Base-by-base conservation (phyloP, 2,329 filamentous ascomycete species). In the Venturiaceae sp. region DNA sequence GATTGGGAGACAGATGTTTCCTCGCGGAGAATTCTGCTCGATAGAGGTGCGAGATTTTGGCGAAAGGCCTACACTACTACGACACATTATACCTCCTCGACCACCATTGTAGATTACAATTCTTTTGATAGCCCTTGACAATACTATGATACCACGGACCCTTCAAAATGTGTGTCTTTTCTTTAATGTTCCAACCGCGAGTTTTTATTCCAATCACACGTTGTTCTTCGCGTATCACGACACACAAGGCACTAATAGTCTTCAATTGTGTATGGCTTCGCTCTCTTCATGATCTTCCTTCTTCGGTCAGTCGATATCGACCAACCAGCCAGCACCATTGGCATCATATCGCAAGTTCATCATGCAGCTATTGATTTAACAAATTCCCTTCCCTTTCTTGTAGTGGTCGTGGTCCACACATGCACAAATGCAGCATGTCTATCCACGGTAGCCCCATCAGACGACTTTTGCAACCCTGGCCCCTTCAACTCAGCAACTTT, bases 261-360 rank as follows among this genome's bases (percentile, higher is more conserved):
- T n/a, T n/a, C n/a, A n/a, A n/a, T n/a, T n/a, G n/a, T n/a, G n/a
- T n/a, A n/a, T n/a, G n/a, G n/a, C n/a, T n/a, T n/a, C n/a, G n/a
- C n/a, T 39, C 36, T 11, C 14, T n/a, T 39, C 36, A 39, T 39
- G 4, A 13, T 26, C 32, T 53, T 33, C 28, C 26, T 19, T 33
- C 50, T 26, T 55, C 23, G 57, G 47, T 32, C 54, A 44, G 21
- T 58, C 57, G 8, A 58, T 58, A 36, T 58, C 57, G 19, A 58
- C 57, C 16, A 58, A 47, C 46, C 44, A 58, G 11, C 28, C 57
- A 5, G 57, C 26, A 28, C 50, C 46, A 33, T 58, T 53, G 3
- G 57, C 23, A 19, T 54, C 8, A 53, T 58, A 58, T 23, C 14
- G 9, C 33, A 53, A 21, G 33, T 39, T 21, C 57, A 58, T 58